Conservation (phyloP, 2,329 filamentous ascomycete genomes). For the Claviceps pusilla region DNA sequence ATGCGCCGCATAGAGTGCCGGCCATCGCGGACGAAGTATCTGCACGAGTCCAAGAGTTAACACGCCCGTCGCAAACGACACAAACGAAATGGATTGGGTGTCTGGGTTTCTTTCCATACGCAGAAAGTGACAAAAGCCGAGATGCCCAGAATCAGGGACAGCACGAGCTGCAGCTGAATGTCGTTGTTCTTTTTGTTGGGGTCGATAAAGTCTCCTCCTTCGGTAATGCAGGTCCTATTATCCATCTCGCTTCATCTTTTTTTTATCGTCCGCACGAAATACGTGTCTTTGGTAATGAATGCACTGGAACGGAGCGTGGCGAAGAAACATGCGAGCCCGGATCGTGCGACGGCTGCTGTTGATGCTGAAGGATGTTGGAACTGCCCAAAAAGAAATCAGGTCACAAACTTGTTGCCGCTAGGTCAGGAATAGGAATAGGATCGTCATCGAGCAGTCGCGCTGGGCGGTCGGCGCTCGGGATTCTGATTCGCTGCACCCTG, state of each 20-base stretch:
- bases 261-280: neutral
- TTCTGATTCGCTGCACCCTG: neutral
- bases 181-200: conserved; percentile 23
- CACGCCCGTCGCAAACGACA: neutral
- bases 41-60: conserved; percentile 18
- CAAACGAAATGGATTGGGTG: conserved; percentile 12
- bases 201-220: conserved; percentile 10
- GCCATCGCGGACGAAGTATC: conserved; percentile 83
- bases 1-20: conserved; percentile 74
- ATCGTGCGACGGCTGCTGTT: neutral
- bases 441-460: neutral
- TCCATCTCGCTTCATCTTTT: conserved; percentile 4
- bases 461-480: neutral
- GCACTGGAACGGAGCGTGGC: too few species aligned
- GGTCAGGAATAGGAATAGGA: neutral
- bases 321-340: neutral
- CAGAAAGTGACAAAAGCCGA: conserved; percentile 65
- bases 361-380: neutral
- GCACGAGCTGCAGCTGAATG: conserved; percentile 49
- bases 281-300: neutral
- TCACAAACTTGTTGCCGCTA: neutral
- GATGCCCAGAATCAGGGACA: conserved; percentile 56
- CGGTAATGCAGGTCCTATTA: conserved; percentile 1
- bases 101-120: conserved; percentile 23
- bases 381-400: neutral